Conservation (phyloP, 1,139 yeast genomes). For the Magnusiomyces paraingens region DNA sequence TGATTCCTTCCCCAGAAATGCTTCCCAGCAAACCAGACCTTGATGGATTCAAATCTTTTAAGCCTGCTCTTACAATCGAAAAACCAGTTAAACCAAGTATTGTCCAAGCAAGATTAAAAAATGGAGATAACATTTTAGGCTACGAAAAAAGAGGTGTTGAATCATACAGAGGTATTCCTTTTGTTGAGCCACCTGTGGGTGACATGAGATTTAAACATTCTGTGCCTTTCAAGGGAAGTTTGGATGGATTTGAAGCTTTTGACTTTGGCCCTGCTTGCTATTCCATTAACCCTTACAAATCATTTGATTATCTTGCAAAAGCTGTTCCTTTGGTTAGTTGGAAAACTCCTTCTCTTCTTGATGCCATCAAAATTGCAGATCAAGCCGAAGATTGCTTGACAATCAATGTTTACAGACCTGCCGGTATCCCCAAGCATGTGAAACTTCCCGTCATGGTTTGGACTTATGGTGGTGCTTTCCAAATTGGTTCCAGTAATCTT, state of each 20-base stretch:
- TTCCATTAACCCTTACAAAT: slow-evolving; percentile 5
- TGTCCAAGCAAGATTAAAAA: background rate
- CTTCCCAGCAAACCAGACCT: background rate
- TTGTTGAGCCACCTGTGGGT: slow-evolving; percentile 15
- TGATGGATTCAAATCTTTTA: background rate
- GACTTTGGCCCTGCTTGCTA: slow-evolving; percentile 8
- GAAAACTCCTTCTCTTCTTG: background rate
- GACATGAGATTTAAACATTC: slow-evolving; percentile 14
- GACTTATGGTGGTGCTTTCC: slow-evolving; percentile 32
- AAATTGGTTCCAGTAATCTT: slow-evolving; percentile 20
- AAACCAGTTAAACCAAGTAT: background rate
- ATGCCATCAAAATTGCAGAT: slow-evolving; percentile 2
- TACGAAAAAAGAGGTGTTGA: slow-evolving; percentile 9
- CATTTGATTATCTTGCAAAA: background rate
- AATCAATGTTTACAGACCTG: slow-evolving; percentile 21
- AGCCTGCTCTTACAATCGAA: background rate
- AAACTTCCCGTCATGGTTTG: slow-evolving; percentile 27
- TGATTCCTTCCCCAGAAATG: background rate
- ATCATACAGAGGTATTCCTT: slow-evolving; percentile 15
- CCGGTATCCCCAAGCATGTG: slow-evolving; percentile 6
- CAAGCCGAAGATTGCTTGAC: slow-evolving; percentile 24
- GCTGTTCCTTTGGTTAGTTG: background rate
- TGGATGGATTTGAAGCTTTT: slow-evolving; percentile 9
- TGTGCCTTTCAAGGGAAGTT: slow-evolving; percentile 5
- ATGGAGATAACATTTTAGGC: slow-evolving; percentile 10